Conservation (phyloP, 148 eudicot species). For the Chenopodium formosanum region DNA sequence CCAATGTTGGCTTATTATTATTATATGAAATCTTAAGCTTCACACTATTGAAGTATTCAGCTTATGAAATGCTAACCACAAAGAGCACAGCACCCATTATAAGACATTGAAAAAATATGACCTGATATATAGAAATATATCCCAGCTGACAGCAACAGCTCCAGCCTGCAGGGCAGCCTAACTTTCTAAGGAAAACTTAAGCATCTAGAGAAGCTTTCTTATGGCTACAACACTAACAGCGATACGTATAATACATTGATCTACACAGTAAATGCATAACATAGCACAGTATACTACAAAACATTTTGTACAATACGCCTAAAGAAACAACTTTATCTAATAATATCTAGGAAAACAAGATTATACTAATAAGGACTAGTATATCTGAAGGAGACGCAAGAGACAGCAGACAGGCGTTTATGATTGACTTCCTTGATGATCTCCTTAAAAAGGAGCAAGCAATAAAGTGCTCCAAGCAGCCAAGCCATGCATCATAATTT, state of each 20-base stretch:
- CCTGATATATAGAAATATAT: not conserved
- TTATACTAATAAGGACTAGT: not conserved
- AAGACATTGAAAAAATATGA: not conserved
- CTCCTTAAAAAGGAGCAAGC: not conserved
- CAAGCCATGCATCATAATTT: not conserved
- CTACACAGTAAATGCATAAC: not conserved
- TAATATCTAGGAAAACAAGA: not conserved
- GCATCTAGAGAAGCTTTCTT: not conserved
- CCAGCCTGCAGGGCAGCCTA: not conserved
- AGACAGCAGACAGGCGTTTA: not conserved
- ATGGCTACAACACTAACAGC: not conserved
- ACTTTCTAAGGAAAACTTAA: conserved; percentile 10
- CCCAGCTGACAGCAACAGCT: not conserved
- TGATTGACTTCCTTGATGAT: not conserved
- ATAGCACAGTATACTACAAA: conserved; percentile 2
- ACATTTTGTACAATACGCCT: conserved; percentile 22
- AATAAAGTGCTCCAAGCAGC: not conserved
- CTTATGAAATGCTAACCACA: not conserved
- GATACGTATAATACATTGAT: not conserved
- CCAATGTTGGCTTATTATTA: no score
- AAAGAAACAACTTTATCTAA: not conserved
- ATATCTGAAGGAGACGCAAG: not conserved
- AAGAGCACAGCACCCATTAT: not conserved
- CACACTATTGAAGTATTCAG: not conserved
- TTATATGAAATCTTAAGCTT: no score